These are phyloP conservation scores for Solioccasus polychromus DNA, from an alignment of 768 basidiomycete species.

Conservation along the genomic window DNA sequence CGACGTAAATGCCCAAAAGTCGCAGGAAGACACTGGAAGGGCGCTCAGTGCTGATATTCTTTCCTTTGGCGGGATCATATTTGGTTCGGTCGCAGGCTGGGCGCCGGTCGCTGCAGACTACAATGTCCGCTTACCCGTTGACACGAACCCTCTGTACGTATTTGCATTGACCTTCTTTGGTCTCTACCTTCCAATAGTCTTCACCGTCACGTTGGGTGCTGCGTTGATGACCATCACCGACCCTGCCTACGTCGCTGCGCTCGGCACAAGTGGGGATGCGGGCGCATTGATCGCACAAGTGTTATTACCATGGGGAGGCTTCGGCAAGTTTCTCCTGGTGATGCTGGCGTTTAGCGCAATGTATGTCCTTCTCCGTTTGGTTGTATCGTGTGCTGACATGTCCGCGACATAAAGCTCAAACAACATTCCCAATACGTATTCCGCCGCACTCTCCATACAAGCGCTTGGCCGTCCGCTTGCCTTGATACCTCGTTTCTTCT, in stretches of 20 bases:
- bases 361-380: constrained; percentile 22
- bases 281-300: constrained; percentile 47
- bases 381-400: not conserved
- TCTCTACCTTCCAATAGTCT: constrained; percentile 45
- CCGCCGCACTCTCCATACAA: constrained; percentile 46
- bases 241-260: constrained; percentile 39
- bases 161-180: constrained; percentile 52
- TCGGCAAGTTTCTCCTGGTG: constrained; percentile 41
- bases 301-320: constrained; percentile 42
- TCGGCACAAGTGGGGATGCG: constrained; percentile 36
- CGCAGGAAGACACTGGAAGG: constrained; percentile 42
- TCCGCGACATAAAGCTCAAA: constrained; percentile 24
- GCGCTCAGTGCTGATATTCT: constrained; percentile 46
- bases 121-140: constrained; percentile 46
- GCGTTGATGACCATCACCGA: constrained; percentile 41
- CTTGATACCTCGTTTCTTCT: constrained; percentile 43
- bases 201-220: constrained; percentile 36
- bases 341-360: constrained; percentile 43
- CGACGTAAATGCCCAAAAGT: constrained; percentile 41
- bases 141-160: constrained; percentile 42
- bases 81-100: constrained; percentile 49
- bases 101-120: constrained; percentile 54
- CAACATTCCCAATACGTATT: constrained; percentile 47
- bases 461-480: constrained; percentile 44
- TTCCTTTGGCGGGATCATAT: constrained; percentile 51